These are phyloP conservation scores for Xylariaceae sp. DNA, from an alignment of 2,329 filamentous ascomycete genomes.

Conservation along the genomic window DNA sequence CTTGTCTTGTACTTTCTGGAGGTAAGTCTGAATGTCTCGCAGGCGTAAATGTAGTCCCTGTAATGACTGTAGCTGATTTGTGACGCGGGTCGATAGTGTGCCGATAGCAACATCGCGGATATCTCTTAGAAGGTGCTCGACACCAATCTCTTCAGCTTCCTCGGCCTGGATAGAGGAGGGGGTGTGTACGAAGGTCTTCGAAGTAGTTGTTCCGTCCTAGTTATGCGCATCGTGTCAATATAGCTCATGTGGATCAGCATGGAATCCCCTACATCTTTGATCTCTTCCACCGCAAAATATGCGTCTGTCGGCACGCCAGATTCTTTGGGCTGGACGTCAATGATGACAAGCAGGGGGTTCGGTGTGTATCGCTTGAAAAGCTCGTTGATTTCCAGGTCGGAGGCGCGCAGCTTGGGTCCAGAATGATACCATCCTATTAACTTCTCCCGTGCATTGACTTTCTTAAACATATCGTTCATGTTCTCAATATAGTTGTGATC, in stretches of 20 bases:
- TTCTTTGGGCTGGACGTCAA: constrained; percentile 97
- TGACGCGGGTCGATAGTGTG: constrained; percentile 93
- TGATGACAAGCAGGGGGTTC: constrained; percentile 92
- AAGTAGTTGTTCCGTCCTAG: constrained; percentile 93
- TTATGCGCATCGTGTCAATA: constrained; percentile 15
- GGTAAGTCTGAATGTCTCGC: constrained; percentile 90
- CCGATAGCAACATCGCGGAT: constrained; percentile 97
- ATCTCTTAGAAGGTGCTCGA: constrained; percentile 94
- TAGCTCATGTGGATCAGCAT: not conserved
- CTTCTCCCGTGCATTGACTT: constrained; percentile 98
- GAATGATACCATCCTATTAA: constrained; percentile 99
- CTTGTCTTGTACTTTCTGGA: constrained; percentile 91
- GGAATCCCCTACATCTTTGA: constrained; percentile 76
- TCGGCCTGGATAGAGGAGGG: constrained; percentile 98
- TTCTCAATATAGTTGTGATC: constrained; percentile 99
- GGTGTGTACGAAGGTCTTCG: constrained; percentile 97
- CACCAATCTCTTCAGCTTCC: constrained; percentile 97
- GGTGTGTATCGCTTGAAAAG: constrained; percentile 99
- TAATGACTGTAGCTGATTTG: constrained; percentile 93
- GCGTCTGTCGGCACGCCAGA: constrained; percentile 96
- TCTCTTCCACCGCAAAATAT: constrained; percentile 98
- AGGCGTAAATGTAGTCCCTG: constrained; percentile 93
- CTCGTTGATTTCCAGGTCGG: constrained; percentile 98
- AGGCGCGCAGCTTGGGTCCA: constrained; percentile 91
- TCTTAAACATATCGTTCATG: constrained; percentile 99